Evolutionary conservation across 2,329 filamentous ascomycete genomes (phyloP), one percentile per base, ranked within the genome.

Genomic region (Magnaporthales sp.): DNA sequence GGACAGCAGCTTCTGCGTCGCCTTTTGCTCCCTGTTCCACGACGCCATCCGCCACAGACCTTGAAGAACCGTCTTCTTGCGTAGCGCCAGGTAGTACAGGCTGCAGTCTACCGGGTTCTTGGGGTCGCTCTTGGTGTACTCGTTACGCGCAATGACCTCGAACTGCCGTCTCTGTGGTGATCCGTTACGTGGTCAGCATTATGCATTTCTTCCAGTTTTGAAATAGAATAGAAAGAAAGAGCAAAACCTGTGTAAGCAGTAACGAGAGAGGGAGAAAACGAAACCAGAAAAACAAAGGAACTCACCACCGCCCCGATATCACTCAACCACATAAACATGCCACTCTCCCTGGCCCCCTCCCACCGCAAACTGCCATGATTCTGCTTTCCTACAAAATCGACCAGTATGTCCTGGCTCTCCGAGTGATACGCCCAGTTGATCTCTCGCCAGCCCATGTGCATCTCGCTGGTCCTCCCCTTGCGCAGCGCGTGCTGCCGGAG

Each of bases 41-140:
- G 82, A 87, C 6, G 95, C 93, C 86, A 98, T 97, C 22, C 96
- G 88, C 95, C 95, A 99, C 0, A 99, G 82, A 0, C 93, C 93
- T 70, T 96, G 86, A 1, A 99, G 84, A 0, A 98, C 90, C 2
- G 90, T 84, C 77, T 99, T 99, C 80, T 97, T 98, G 70, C 85
- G 86, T 13, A 99, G 83, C 0, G 96, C 94, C 22, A 99, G 83
- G 75, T 98, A 99, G 78, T 91, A 96, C 9, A 99, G 80, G 70
- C 90, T 92, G 77, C 95, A 98, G 73, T 97, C 91, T 9, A 96
- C 87, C 0, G 95, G 95, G 71, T 96, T 94, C 75, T 93, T 95
- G 67, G 91, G 85, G 32, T 97, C 92, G 26, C 87, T 89, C 70
- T 91, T 92, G 19, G 92, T 93, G 76, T 98, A 99, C 74, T 98